These are phyloP conservation scores for Globisporangium polare DNA, from an alignment of 352 stramenopile genomes.

Conservation along the genomic window DNA sequence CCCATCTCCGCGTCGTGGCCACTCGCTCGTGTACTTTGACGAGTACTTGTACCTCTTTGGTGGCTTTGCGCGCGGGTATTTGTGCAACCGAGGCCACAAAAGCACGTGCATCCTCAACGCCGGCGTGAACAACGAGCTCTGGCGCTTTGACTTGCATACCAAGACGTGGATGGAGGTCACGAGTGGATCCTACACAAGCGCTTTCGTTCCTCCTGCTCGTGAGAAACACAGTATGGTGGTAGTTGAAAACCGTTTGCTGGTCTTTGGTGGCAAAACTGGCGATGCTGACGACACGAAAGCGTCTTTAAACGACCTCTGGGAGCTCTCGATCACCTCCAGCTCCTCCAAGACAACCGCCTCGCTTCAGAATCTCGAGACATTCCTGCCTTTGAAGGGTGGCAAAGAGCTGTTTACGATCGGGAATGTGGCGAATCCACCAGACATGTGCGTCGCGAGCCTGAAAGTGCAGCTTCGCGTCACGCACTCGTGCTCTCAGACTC, in stretches of 20 bases:
- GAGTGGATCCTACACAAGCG: constrained; percentile 4
- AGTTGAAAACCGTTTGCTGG: constrained; percentile 38
- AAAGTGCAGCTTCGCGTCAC: constrained; percentile 47
- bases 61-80: constrained; percentile 49
- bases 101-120: constrained; percentile 29
- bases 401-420: constrained; percentile 45
- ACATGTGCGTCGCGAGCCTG: constrained; percentile 47
- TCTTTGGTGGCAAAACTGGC: constrained; percentile 52
- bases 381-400: constrained; percentile 42
- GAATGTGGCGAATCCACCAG: constrained; percentile 23
- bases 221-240: constrained; percentile 63
- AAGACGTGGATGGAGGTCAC: constrained; percentile 48
- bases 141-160: constrained; percentile 52
- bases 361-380: constrained; percentile 35
- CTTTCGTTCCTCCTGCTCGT: constrained; percentile 23
- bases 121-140: constrained; percentile 65
- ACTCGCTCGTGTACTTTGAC: constrained; percentile 48
- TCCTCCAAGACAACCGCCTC: constrained; percentile 26
- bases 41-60: constrained; percentile 65
- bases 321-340: constrained; percentile 47
- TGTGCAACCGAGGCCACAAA: constrained; percentile 47
- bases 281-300: constrained; percentile 20
- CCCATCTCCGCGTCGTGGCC: constrained; percentile 56
- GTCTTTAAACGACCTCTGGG: constrained; percentile 60
- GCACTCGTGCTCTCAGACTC: constrained; percentile 47